These are phyloP conservation scores for Infundibulicybe gibba DNA, from an alignment of 768 basidiomycete genomes.

Conservation along the genomic window DNA sequence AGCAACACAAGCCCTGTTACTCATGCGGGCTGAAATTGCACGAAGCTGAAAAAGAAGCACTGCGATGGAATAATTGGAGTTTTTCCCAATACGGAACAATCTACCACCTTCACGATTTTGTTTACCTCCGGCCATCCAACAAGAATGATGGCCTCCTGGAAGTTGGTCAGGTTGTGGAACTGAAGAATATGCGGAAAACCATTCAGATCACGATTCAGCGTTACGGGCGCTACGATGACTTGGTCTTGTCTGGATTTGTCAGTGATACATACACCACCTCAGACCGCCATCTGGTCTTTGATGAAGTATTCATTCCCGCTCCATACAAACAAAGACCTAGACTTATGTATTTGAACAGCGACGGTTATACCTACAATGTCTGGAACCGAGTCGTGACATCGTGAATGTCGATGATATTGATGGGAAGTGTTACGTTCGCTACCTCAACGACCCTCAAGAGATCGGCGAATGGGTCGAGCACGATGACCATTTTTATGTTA, in stretches of 20 bases:
- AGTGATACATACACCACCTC: neutral
- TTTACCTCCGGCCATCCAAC: slow-evolving; percentile 43
- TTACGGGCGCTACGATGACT: slow-evolving; percentile 45
- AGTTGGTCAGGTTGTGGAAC: slow-evolving; percentile 53
- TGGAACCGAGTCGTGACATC: slow-evolving; percentile 9
- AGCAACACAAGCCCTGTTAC: slow-evolving; percentile 37
- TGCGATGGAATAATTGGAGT: slow-evolving; percentile 27
- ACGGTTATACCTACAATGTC: slow-evolving; percentile 35
- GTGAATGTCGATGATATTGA: slow-evolving; percentile 39
- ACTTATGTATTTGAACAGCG: slow-evolving; percentile 19
- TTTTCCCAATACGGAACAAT: slow-evolving; percentile 35
- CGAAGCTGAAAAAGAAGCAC: slow-evolving; percentile 14
- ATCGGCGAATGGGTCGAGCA: slow-evolving; percentile 47
- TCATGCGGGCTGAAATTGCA: slow-evolving; percentile 39
- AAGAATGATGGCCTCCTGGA: slow-evolving; percentile 28
- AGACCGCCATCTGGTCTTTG: slow-evolving; percentile 19
- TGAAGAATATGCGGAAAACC: slow-evolving; percentile 21
- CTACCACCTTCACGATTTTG: slow-evolving; percentile 61
- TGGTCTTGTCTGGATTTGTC: slow-evolving; percentile 9
- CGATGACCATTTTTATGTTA: slow-evolving; percentile 59
- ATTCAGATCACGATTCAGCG: slow-evolving; percentile 30
- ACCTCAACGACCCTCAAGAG: slow-evolving; percentile 24
- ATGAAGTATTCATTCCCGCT: slow-evolving; percentile 39
- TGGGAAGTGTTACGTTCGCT: slow-evolving; percentile 51
- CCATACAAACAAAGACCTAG: neutral